Percentiles rank a stretch among this genome's conserved stretches.
phyloP scores from a whole-genome alignment of 768 basidiomycete species.

The Leucosporidium scottii region DNA sequence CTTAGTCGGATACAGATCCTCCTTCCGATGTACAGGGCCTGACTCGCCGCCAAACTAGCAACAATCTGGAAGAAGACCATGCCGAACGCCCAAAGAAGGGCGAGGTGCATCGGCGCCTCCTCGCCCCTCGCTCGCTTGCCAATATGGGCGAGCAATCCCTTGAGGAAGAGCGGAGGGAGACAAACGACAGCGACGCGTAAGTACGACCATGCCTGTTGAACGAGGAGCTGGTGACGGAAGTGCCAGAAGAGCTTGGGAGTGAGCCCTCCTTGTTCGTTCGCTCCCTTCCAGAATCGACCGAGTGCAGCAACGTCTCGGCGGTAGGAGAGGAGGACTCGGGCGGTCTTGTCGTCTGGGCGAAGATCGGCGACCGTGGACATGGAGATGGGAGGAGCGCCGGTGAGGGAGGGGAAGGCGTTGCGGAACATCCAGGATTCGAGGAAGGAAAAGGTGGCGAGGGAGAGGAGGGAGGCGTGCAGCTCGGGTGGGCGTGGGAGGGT shows the following conservation, averaged over 20 bases:
- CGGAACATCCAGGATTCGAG: slow-evolving; percentile 22
- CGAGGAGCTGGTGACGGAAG: slow-evolving; percentile 13
- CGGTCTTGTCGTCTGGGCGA: slow-evolving; percentile 38
- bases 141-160: slow-evolving; percentile 42
- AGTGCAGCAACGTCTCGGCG: slow-evolving; percentile 16
- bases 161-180: slow-evolving; percentile 44
- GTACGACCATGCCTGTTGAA: slow-evolving; percentile 24
- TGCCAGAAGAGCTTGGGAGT: slow-evolving; percentile 13
- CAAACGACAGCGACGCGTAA: slow-evolving; percentile 41
- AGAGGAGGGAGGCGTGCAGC: slow-evolving; percentile 33
- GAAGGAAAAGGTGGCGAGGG: slow-evolving; percentile 34
- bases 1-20: slow-evolving; percentile 38
- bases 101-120: slow-evolving; percentile 41
- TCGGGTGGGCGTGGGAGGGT: slow-evolving; percentile 24
- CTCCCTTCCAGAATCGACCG: not conserved
- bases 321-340: slow-evolving; percentile 37
- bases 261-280: not conserved
- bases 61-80: slow-evolving; percentile 42
- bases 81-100: slow-evolving; percentile 43
- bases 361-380: slow-evolving; percentile 34
- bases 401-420: slow-evolving; percentile 17
- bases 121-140: slow-evolving; percentile 38
- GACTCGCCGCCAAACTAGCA: slow-evolving; percentile 36
- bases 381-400: not conserved
- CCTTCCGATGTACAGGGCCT: slow-evolving; percentile 43